Evolutionary conservation across 2,329 filamentous ascomycete species (phyloP), one percentile per base, ranked within the genome.

Genomic region (Colletotrichum sp.): DNA sequence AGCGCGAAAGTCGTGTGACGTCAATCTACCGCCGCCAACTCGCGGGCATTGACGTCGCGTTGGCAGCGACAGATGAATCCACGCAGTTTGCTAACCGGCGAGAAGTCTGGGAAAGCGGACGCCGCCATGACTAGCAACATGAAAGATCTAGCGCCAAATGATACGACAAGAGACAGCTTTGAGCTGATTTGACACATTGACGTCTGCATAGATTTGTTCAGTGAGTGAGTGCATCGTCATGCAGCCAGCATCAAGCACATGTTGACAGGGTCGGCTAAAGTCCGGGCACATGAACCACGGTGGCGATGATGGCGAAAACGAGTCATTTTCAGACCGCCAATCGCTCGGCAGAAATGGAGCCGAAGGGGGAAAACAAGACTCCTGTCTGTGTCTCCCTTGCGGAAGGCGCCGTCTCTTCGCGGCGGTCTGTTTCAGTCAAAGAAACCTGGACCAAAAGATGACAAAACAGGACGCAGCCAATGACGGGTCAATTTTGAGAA

Each of bases 81-180:
- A 12, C 18, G 18, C 16, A n/a, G 38, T n/a, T 48, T 18, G 38
- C 38, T 6, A 5, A 1, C 3, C 18, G 16, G 38, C 38, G 38
- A n/a, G 38, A 48, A 48, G 38, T 48, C 4, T 48, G 0, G 38
- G 38, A n/a, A 48, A 12, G 38, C 38, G 18, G 38, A n/a, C 38
- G 18, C 6, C 38, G 38, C 38, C 38, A 48, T 48, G 9, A 0
- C 5, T 0, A n/a, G 10, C 38, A n/a, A 48, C 5, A 3, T n/a
- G 5, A 5, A 43, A 43, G 0, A 43, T 18, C 16, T 18, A n/a
- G 18, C 38, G 18, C 1, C 3, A 12, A 6, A 6, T n/a, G 7
- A 6, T 5, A n/a, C 38, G 1, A 48, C 0, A n/a, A 12, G 0
- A n/a, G 0, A 48, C 9, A 12, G 0, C 0, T 21, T 18, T n/a